Evolutionary conservation across 495 filamentous ascomycete genomes (phyloP), one percentile per base, ranked within the genome.

Genomic region (Podospora didyma): DNA sequence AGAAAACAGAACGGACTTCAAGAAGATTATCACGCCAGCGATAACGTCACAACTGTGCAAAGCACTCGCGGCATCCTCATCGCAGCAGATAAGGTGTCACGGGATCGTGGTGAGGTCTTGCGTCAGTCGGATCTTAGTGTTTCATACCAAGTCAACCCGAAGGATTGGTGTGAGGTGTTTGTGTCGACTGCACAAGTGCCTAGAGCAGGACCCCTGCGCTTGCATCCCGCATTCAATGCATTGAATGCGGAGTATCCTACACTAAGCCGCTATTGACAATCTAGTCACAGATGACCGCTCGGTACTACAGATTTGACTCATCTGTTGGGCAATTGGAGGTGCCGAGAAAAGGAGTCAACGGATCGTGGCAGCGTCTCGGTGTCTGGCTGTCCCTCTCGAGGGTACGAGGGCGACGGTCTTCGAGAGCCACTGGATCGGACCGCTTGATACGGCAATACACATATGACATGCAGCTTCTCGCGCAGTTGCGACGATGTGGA

Each of bases 161-260:
- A 37, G 46, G 23, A 50, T 41, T 53, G 37, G 31, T 53, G n/a
- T 28, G 39, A 51, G 31, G 35, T 41, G 11, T 51, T 35, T 46
- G 53, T 53, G 51, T 49, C 58, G 26, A 56, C n/a, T n/a, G n/a
- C n/a, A 54, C 47, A 26, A 56, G 24, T 39, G 16, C 20, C 34
- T 59, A n/a, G 31, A 42, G 39, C 39, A 42, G 39, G 28, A 74
- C 55, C 67, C 71, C 63, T 69, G 62, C 59, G 62, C 51, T 41
- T 69, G 70, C 63, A 61, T 42, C 39, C 39, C 39, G 39, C 39
- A 42, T 16, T 73, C 47, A 59, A 62, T 62, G 62, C 67, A 49
- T 63, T 63, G 58, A 47, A 65, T 69, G 64, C 64, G 35, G 60
- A 53, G 58, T 37, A 47, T 46, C 23, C 31, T 42, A 44, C 28